Conservation (phyloP, 768 basidiomycete genomes). For the Mycena pura region DNA sequence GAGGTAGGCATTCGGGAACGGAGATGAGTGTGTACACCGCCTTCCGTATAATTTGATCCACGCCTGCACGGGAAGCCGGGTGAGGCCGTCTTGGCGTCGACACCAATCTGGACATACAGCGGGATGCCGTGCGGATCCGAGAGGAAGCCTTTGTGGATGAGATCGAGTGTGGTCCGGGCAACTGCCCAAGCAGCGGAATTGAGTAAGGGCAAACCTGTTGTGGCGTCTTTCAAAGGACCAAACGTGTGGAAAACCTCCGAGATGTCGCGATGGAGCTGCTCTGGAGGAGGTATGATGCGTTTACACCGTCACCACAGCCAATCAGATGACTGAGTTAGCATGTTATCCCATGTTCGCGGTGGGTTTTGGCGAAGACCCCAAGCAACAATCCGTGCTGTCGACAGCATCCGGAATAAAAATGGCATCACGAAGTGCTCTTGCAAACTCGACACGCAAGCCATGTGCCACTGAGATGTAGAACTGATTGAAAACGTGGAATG, state of each 20-base stretch:
- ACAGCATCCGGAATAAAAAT: conserved; percentile 31
- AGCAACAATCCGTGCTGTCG: conserved; percentile 30
- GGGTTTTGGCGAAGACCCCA: conserved; percentile 38
- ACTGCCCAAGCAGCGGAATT: not conserved
- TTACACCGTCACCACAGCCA: conserved; percentile 37
- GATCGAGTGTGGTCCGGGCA: not conserved
- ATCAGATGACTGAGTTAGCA: conserved; percentile 14
- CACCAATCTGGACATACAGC: not conserved
- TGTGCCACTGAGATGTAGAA: conserved; percentile 31
- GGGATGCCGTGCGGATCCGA: not conserved
- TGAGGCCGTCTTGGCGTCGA: not conserved
- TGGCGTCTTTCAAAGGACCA: conserved; percentile 42
- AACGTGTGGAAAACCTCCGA: conserved; percentile 35
- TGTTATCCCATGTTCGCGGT: conserved; percentile 18
- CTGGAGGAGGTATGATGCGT: conserved; percentile 39
- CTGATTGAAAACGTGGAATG: not conserved
- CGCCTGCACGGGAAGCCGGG: not conserved
- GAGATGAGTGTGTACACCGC: not conserved
- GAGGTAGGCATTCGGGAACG: not conserved
- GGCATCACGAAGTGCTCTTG: conserved; percentile 31
- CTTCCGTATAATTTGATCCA: not conserved
- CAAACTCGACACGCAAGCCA: conserved; percentile 31
- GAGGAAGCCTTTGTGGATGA: not conserved
- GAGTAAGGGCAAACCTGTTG: not conserved
- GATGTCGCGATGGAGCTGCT: conserved; percentile 36